phyloP scores from a whole-genome alignment of 2,329 filamentous ascomycete genomes.

The Verticillium albo-atrum region DNA sequence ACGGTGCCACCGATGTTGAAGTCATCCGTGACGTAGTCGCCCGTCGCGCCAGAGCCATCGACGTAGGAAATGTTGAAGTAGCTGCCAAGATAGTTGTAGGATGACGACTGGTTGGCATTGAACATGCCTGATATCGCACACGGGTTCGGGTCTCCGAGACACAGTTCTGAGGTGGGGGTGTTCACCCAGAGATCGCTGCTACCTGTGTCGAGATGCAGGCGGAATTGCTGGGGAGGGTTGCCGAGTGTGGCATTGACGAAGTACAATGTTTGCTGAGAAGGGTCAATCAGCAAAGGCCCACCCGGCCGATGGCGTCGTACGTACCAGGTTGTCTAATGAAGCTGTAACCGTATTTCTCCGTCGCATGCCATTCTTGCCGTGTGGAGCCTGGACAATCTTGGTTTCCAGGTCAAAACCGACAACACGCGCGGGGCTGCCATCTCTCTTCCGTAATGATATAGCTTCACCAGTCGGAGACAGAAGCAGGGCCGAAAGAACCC shows the following conservation, averaged over 20 bases:
- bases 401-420: conserved; percentile 41
- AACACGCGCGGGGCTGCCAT: conserved; percentile 34
- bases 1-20: conserved; percentile 45
- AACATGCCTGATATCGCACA: conserved; percentile 66
- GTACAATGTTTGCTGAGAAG: conserved; percentile 53
- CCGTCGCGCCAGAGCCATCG: conserved; percentile 47
- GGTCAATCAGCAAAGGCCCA: conserved; percentile 7
- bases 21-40: conserved; percentile 55
- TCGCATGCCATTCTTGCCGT: conserved; percentile 13
- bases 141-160: conserved; percentile 25
- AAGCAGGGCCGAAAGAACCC: conserved; percentile 23
- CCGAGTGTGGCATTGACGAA: conserved; percentile 60
- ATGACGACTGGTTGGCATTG: conserved; percentile 65
- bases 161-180: conserved; percentile 8
- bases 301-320: conserved; percentile 10
- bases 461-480: conserved; percentile 15
- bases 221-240: conserved; percentile 53
- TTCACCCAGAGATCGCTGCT: conserved; percentile 64
- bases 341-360: conserved; percentile 39
- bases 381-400: conserved; percentile 14
- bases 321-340: conserved; percentile 53
- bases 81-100: conserved; percentile 63
- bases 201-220: conserved; percentile 62
- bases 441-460: conserved; percentile 22
- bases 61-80: conserved; percentile 57